Evolutionary conservation across 768 basidiomycete species (phyloP).

Genomic region (Boletus tomentosulus): DNA sequence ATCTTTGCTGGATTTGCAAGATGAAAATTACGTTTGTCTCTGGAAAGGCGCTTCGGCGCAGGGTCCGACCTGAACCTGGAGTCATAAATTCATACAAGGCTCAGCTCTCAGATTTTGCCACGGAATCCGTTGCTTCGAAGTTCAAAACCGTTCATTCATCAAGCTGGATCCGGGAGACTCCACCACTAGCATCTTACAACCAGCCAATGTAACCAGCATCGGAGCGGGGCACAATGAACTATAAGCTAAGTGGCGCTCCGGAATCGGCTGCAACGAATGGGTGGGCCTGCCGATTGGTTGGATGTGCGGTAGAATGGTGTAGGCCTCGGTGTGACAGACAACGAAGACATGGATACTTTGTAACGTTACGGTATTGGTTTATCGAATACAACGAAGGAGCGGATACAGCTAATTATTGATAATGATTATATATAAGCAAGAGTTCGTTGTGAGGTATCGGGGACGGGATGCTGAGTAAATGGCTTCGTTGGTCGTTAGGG

Average conservation of each 20-base stretch:
- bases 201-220: neutral
- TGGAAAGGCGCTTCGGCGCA: too few relatives aligned
- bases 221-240: neutral
- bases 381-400: conserved; percentile 14
- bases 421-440: conserved; percentile 2
- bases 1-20: neutral
- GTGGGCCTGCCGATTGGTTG: neutral
- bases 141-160: neutral
- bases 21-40: too few relatives aligned
- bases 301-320: neutral
- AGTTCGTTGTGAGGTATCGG: conserved; percentile 8
- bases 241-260: neutral
- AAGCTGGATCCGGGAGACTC: neutral
- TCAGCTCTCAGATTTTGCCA: neutral
- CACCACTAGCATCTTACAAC: neutral
- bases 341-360: neutral
- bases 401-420: conserved; percentile 9
- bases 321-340: neutral
- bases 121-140: neutral
- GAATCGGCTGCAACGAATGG: neutral
- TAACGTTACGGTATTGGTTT: conserved; percentile 4
- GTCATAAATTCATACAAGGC: neutral
- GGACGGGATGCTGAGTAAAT: neutral
- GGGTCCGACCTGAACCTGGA: neutral
- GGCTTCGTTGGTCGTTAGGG: neutral